Evolutionary conservation across 192 early-diverging fungal species (phyloP).

Genomic region (Mortierella antarctica): DNA sequence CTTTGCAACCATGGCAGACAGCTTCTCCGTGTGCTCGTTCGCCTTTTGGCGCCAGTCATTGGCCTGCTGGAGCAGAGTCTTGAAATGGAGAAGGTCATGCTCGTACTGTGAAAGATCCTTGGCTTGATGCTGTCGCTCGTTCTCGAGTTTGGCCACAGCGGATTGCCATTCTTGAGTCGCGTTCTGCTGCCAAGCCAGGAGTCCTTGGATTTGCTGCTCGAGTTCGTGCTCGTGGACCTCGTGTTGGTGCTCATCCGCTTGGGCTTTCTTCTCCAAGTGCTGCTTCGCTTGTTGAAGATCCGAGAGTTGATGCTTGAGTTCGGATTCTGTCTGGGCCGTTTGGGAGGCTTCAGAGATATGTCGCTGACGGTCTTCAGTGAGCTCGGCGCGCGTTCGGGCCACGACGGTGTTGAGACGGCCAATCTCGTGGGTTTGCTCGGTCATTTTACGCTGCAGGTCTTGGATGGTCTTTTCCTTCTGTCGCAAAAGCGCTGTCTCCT

Average conservation of each 20-base stretch:
- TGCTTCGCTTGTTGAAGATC: background rate
- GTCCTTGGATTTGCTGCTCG: background rate
- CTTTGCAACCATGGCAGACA: background rate
- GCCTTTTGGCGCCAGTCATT: background rate
- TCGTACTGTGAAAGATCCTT: background rate
- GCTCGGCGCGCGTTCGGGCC: slow-evolving; percentile 6
- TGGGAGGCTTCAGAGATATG: slow-evolving; percentile 2
- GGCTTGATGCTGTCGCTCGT: background rate
- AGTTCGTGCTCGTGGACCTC: background rate
- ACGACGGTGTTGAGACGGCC: slow-evolving; percentile 15
- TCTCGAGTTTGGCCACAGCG: background rate
- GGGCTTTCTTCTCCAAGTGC: background rate
- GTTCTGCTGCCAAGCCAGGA: slow-evolving; percentile 5
- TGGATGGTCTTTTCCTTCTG: slow-evolving; percentile 16
- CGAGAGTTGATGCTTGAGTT: slow-evolving; percentile 4
- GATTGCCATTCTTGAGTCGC: background rate
- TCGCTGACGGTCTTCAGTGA: slow-evolving; percentile 3
- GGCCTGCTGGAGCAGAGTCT: background rate
- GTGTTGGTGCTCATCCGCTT: background rate
- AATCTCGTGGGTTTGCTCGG: slow-evolving; percentile 17
- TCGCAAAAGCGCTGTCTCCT: background rate
- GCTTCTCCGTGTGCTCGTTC: slow-evolving; percentile 1
- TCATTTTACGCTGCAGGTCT: background rate
- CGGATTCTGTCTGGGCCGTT: background rate
- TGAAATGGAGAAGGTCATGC: background rate